These are phyloP conservation scores for Trichophyton equinum DNA, from an alignment of 2,329 filamentous ascomycete species.

Conservation along the genomic window DNA sequence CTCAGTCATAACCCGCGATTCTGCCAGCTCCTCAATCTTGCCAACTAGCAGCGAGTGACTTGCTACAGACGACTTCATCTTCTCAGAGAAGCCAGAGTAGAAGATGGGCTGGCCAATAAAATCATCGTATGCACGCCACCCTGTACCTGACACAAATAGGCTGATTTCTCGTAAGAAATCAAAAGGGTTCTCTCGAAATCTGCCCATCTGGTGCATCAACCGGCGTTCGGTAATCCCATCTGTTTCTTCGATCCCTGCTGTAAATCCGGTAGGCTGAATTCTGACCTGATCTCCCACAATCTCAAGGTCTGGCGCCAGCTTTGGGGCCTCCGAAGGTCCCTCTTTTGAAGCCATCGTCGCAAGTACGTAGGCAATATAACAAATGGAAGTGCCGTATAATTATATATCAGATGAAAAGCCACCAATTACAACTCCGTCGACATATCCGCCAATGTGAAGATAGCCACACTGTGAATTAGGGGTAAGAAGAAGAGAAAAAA, in stretches of 20 bases:
- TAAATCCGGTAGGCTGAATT: conserved; percentile 57
- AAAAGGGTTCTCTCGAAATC: conserved; percentile 61
- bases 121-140: conserved; percentile 89
- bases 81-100: conserved; percentile 81
- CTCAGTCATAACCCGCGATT: conserved; percentile 61
- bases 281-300: conserved; percentile 63
- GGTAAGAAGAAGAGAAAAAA: not conserved
- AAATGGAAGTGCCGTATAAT: not conserved
- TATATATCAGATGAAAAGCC: not conserved
- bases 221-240: conserved; percentile 38
- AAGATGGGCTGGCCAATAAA: conserved; percentile 86
- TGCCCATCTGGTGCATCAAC: conserved; percentile 60
- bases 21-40: conserved; percentile 65
- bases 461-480: not conserved
- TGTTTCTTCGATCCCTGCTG: conserved; percentile 24
- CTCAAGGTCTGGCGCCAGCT: conserved; percentile 56
- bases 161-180: conserved; percentile 88
- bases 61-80: conserved; percentile 70
- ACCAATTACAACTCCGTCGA: not conserved
- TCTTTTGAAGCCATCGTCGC: conserved; percentile 22
- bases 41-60: conserved; percentile 60
- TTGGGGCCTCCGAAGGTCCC: conserved; percentile 18
- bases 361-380: not conserved
- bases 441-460: not conserved
- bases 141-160: conserved; percentile 79